A percentile compares a stretch with the other conserved stretches of the same genome.
phyloP scores from a whole-genome alignment of 148 eudicot species.

The Rhododendron ferrugineum region DNA sequence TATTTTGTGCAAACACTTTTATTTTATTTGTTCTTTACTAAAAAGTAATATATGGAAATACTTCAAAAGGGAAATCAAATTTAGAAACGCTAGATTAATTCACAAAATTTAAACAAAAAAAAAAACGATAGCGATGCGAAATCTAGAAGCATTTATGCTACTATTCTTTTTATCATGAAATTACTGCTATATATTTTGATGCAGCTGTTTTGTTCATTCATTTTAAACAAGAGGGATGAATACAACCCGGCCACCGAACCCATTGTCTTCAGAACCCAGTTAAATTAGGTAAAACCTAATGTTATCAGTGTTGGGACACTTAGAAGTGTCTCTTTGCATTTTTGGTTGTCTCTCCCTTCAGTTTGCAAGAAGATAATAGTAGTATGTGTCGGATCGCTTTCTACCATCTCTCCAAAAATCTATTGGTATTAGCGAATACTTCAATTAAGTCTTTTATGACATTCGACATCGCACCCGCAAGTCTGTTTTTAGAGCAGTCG shows the following conservation, averaged over 20 bases:
- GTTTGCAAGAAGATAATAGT: background rate
- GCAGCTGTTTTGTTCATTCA: background rate
- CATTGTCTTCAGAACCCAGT: background rate
- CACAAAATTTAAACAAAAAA: background rate
- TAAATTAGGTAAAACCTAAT: background rate
- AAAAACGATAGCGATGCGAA: background rate
- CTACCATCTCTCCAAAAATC: fast-evolving
- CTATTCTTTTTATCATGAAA: background rate
- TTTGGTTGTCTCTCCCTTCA: background rate
- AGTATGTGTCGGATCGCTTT: too few relatives aligned
- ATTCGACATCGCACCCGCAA: too few relatives aligned
- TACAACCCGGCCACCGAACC: background rate
- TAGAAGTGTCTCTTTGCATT: background rate
- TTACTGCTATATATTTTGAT: too few relatives aligned
- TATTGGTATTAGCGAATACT: too few relatives aligned
- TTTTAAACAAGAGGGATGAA: background rate
- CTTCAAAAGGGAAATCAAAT: background rate
- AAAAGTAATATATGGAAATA: background rate
- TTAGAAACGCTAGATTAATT: background rate
- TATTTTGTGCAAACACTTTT: too few relatives aligned
- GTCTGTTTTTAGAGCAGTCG: too few relatives aligned
- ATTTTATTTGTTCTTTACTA: too few relatives aligned
- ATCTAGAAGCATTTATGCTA: background rate
- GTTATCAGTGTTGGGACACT: background rate
- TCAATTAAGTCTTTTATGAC: too few relatives aligned